Percentiles rank a stretch among this genome's conserved stretches.
Evolutionary conservation across 345 rosid species (phyloP).

Genomic region (Diplotaxis tenuifolia): DNA sequence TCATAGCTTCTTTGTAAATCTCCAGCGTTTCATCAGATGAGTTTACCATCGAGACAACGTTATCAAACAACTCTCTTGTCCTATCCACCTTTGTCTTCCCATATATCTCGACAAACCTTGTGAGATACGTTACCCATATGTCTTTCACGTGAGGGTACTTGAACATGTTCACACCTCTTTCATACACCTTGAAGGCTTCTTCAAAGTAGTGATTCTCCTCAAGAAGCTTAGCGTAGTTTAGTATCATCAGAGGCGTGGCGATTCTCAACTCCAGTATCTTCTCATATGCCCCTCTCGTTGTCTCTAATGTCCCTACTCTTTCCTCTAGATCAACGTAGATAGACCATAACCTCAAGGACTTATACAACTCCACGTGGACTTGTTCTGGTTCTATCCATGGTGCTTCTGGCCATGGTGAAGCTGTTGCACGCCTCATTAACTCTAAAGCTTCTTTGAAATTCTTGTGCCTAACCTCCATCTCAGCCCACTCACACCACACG

Average conservation of each 20-base stretch:
- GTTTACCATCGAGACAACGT: slow-evolving; percentile 78
- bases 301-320: slow-evolving; percentile 84
- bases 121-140: slow-evolving; percentile 86
- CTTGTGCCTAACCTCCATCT: slow-evolving; percentile 87
- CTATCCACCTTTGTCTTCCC: slow-evolving; percentile 89
- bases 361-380: slow-evolving; percentile 93
- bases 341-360: slow-evolving; percentile 86
- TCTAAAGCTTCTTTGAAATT: slow-evolving; percentile 85
- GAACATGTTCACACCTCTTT: slow-evolving; percentile 94
- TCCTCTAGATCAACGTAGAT: slow-evolving; percentile 93
- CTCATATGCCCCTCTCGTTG: slow-evolving; percentile 89
- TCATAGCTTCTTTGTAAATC: slow-evolving; percentile 91
- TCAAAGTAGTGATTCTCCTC: slow-evolving; percentile 92
- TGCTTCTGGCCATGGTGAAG: slow-evolving; percentile 88
- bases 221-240: slow-evolving; percentile 76
- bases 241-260: slow-evolving; percentile 91
- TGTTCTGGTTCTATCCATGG: slow-evolving; percentile 45
- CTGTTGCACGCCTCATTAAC: slow-evolving; percentile 35
- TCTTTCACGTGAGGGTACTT: slow-evolving; percentile 97
- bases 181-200: slow-evolving; percentile 98
- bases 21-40: slow-evolving; percentile 58
- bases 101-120: slow-evolving; percentile 88
- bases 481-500: slow-evolving; percentile 97
- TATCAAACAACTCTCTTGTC: slow-evolving; percentile 88
- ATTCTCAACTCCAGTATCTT: slow-evolving; percentile 86